Evolutionary conservation across 768 basidiomycete species (phyloP).

Genomic region (Rhizopogon vesiculosus): DNA sequence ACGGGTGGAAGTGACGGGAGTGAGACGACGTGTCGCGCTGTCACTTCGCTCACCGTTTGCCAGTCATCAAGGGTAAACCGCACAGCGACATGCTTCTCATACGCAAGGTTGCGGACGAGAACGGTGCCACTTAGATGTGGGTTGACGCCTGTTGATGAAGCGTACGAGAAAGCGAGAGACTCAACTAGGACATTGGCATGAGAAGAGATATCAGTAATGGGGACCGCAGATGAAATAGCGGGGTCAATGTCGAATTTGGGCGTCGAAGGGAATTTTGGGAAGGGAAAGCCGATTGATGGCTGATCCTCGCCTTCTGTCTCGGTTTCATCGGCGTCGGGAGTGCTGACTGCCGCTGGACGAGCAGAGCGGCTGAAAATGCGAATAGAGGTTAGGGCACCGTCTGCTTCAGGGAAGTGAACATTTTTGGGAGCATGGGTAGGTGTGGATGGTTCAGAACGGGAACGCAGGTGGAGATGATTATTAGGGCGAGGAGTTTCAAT

Average conservation of each 20-base stretch:
- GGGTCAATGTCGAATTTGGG: slow-evolving; percentile 19
- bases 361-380: slow-evolving; percentile 62
- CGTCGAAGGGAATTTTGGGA: slow-evolving; percentile 16
- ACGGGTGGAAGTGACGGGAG: slow-evolving; percentile 32
- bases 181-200: slow-evolving; percentile 33
- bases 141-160: slow-evolving; percentile 9
- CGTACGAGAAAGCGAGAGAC: slow-evolving; percentile 25
- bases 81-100: slow-evolving; percentile 79
- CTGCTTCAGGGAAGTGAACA: slow-evolving; percentile 81
- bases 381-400: slow-evolving; percentile 57
- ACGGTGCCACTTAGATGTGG: slow-evolving; percentile 64
- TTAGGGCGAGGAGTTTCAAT: not conserved
- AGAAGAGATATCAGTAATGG: not conserved
- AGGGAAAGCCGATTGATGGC: slow-evolving; percentile 12
- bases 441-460: slow-evolving; percentile 59
- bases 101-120: slow-evolving; percentile 81
- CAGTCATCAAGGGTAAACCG: slow-evolving; percentile 93
- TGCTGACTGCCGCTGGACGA: slow-evolving; percentile 55
- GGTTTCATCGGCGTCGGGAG: slow-evolving; percentile 32
- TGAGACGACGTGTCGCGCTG: slow-evolving; percentile 42
- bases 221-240: slow-evolving; percentile 10
- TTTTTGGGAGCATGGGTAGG: slow-evolving; percentile 60
- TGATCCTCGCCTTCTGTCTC: slow-evolving; percentile 36
- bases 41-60: slow-evolving; percentile 88
- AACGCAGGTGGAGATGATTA: slow-evolving; percentile 20